Evolutionary conservation across 768 basidiomycete species (phyloP), one percentile per base, ranked within the genome.

Genomic region (Psilocybe sp.): DNA sequence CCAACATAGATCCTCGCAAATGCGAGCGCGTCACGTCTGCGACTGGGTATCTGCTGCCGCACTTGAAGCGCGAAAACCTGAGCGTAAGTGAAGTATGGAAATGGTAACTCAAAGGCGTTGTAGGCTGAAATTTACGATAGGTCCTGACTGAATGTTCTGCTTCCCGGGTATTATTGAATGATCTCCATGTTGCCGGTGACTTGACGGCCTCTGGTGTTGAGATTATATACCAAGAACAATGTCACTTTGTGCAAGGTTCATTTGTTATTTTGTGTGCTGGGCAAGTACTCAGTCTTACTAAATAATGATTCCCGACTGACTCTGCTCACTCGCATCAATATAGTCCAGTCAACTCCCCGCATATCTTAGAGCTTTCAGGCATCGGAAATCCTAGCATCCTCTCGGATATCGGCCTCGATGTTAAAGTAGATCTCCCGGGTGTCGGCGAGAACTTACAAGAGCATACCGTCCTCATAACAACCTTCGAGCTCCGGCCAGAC

Each of bases 11-110:
- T 40, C 60, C 52, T 11, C 52, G 48, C n/a, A 83, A 82, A 61
- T 80, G 79, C 73, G 82, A 79, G 13, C 80, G 84, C 44, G 84
- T 80, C 5, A 85, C 85, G 64, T 69, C 84, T 10, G 76, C 78
- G 51, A 73, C 80, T 2, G 82, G 76, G 4, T 85, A 85, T 69
- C 76, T 84, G 59, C 81, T 84, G 60, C 75, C 80, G 2, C 70
- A 82, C 5, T 76, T 82, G 1, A 73, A 78, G 15, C 75, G 82
- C 39, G 51, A 73, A n/a, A 85, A 32, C 31, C 34, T 28, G 23
- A 4, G 23, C 7, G 23, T 28, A 28, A 3, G 23, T 23, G 16
- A 44, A 13, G 16, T 23, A 33, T 16, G 43, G 23, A 31, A 44
- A n/a, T 31, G 28, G 31, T 12, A 43, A 43, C 11, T 19, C 20